Conservation (phyloP, 192 early-diverging fungal species). For the Backusella tarrabulga region DNA sequence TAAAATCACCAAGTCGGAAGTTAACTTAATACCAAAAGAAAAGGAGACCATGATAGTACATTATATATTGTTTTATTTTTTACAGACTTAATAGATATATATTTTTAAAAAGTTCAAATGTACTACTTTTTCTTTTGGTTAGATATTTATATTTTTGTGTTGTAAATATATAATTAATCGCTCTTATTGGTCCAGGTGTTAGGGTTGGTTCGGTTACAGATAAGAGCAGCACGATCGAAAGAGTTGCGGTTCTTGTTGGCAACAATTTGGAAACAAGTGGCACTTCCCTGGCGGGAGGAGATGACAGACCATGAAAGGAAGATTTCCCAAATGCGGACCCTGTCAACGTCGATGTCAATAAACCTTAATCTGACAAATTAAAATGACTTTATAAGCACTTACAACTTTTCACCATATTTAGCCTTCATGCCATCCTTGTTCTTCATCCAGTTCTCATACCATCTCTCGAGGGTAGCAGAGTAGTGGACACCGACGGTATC, state of each 20-base stretch:
- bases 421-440: conserved; percentile 84
- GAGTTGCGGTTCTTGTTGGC: conserved; percentile 97
- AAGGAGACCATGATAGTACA: not conserved
- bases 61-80: not conserved
- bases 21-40: not conserved
- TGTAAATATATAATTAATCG: conserved; percentile 6
- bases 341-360: not conserved
- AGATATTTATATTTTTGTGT: conserved; percentile 8
- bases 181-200: conserved; percentile 24
- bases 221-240: conserved; percentile 79
- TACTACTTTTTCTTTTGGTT: not conserved
- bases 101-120: conserved; percentile 1
- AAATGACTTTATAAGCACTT: conserved; percentile 4
- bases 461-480: conserved; percentile 91
- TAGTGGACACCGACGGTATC: conserved; percentile 98
- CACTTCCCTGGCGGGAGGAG: conserved; percentile 92
- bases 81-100: not conserved
- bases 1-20: not conserved
- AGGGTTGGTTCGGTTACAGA: conserved; percentile 45
- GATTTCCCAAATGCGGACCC: conserved; percentile 91
- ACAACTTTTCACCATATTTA: conserved; percentile 90
- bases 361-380: not conserved
- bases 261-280: conserved; percentile 96
- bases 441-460: conserved; percentile 98
- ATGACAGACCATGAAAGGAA: conserved; percentile 98